Evolutionary conservation across 2,329 filamentous ascomycete genomes (phyloP).

Genomic region (Penicillium sp.): DNA sequence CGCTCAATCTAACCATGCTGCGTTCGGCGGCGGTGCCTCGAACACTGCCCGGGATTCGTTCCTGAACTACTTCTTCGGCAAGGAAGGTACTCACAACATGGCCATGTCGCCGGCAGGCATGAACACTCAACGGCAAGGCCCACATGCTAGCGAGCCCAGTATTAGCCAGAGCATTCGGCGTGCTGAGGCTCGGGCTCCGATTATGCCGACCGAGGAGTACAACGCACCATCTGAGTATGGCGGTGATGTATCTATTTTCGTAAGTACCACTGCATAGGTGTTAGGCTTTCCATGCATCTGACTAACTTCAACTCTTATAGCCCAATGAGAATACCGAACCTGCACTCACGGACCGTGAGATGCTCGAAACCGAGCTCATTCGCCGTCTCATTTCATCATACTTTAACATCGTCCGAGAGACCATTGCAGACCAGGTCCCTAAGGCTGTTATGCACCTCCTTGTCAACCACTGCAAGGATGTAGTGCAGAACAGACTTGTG

Average conservation of each 20-base stretch:
- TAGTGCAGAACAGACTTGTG: constrained; percentile 93
- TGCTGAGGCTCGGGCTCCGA: constrained; percentile 50
- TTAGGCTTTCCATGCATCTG: not conserved
- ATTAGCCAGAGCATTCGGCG: constrained; percentile 79
- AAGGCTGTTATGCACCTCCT: constrained; percentile 99
- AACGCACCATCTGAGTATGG: constrained; percentile 38
- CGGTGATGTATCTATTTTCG: constrained; percentile 46
- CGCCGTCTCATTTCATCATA: constrained; percentile 95
- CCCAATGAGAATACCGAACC: constrained; percentile 62
- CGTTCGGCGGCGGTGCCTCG: constrained; percentile 59
- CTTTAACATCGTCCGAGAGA: constrained; percentile 98
- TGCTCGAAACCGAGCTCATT: constrained; percentile 96
- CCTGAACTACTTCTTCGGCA: constrained; percentile 97
- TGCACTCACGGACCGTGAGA: constrained; percentile 89
- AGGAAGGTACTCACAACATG: constrained; percentile 63
- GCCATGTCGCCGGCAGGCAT: constrained; percentile 42
- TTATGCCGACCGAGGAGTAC: constrained; percentile 47
- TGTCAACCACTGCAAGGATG: constrained; percentile 97
- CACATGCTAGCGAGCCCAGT: constrained; percentile 73
- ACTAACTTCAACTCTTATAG: constrained; percentile 20
- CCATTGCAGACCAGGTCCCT: constrained; percentile 96
- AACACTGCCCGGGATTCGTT: constrained; percentile 81
- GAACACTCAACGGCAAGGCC: constrained; percentile 64
- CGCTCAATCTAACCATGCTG: constrained; percentile 58
- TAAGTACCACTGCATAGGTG: constrained; percentile 38